Evolutionary conservation across 2,329 filamentous ascomycete species (phyloP).

Genomic region (Beauveria sp.): DNA sequence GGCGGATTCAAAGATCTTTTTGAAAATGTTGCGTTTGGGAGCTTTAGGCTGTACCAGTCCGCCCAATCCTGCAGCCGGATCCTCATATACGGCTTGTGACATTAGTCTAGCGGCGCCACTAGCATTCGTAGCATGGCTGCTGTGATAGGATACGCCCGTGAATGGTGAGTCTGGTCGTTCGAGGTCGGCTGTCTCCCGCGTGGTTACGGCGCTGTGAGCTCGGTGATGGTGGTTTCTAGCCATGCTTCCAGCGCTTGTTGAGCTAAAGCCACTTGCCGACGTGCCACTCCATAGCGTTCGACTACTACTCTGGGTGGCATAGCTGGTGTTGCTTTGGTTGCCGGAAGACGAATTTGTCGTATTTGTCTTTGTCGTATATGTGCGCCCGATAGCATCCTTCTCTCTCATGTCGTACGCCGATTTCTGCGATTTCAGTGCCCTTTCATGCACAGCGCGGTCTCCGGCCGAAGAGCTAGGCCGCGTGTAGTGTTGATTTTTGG

Average conservation of each 20-base stretch:
- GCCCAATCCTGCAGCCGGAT: conserved; percentile 63
- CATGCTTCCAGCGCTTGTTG: conserved; percentile 90
- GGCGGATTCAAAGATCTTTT: conserved; percentile 87
- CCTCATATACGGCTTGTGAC: conserved; percentile 59
- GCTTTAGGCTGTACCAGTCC: conserved; percentile 69
- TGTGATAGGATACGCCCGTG: conserved; percentile 82
- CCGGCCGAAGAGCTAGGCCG: conserved; percentile 54
- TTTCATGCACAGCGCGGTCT: conserved; percentile 30
- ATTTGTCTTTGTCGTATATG: conserved; percentile 82
- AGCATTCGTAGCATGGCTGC: conserved; percentile 65
- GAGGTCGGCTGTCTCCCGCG: conserved; percentile 45
- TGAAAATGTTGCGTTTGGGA: conserved; percentile 86
- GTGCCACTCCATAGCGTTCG: conserved; percentile 89
- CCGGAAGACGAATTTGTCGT: conserved; percentile 71
- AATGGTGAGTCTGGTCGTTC: conserved; percentile 57
- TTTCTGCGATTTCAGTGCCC: conserved; percentile 55
- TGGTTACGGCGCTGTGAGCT: conserved; percentile 58
- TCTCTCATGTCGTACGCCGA: conserved; percentile 72
- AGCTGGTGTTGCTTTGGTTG: conserved; percentile 64
- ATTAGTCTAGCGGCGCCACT: conserved; percentile 42
- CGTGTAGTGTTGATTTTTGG: conserved; percentile 43
- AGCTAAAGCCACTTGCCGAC: conserved; percentile 85
- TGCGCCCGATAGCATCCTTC: conserved; percentile 59
- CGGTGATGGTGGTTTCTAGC: conserved; percentile 62
- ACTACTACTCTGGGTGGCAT: conserved; percentile 69